Evolutionary conservation across 305 asterid species (phyloP), one percentile per base, ranked within the genome.

Genomic region (Solanum hybrid): DNA sequence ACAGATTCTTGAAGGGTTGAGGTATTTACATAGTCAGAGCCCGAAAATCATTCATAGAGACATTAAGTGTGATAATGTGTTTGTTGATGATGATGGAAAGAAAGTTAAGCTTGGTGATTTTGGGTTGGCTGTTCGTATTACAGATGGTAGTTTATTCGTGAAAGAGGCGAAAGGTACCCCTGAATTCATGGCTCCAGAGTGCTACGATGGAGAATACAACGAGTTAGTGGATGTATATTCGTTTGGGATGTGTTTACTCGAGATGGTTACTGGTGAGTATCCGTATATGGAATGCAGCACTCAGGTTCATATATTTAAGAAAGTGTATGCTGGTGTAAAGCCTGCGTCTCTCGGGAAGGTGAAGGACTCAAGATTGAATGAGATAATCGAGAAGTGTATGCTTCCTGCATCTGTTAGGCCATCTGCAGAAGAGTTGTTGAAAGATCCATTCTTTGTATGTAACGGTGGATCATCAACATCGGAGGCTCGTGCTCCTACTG

Each of bases 131-230:
- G 87, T 93, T 5, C 85, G 84, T 35, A 13, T 93, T 3, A 93
- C 91, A 22, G 91, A 93, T 89, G 91, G 91, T 91, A 94, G 91
- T 42, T 90, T 42, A 42, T 42, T 94, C 0, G 95, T 94, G 0
- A 95, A 93, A 66, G 92, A 95, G 1, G 36, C 92, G 37, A 17
- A 93, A 8, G 95, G 96, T n/a, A 92, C 95, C 2, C 96, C 94
- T 0, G 95, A 92, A 82, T 93, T 91, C 91, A 93, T 94, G 95
- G 96, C 96, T 1, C 95, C 96, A 0, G 95, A 94, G 93, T 92
- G 93, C 1, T 93, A 93, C 22, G 95, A 94, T 17, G 95, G 93
- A 89, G 91, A 94, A 89, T 93, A 93, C 91, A 93, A 94, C 0
- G 95, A 93, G 82, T 73, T 90, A 29, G 92, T 93, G 1, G 95